Conservation (phyloP, 371 early-diverging fungal species). For the Actinomucor elegans region DNA sequence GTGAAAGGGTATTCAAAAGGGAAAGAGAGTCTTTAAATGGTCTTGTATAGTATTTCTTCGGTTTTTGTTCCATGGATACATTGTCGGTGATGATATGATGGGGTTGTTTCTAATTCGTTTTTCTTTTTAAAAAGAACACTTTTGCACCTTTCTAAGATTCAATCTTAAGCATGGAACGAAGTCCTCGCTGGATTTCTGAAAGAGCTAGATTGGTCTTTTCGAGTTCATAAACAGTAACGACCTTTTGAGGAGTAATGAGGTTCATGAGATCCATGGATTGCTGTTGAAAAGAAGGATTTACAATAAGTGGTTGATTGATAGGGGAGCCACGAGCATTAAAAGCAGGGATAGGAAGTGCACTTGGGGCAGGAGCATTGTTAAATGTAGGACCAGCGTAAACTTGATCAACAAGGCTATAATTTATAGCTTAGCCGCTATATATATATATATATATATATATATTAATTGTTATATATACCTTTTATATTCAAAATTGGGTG, state of each 20-base stretch:
- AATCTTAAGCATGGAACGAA: conserved; percentile 51
- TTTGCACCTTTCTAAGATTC: conserved; percentile 25
- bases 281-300: conserved; percentile 27
- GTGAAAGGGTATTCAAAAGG: not conserved
- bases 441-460: not conserved
- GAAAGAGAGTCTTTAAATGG: too few relatives aligned
- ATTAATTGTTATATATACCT: conserved; percentile 4
- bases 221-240: conserved; percentile 24
- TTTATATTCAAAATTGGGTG: conserved; percentile 12
- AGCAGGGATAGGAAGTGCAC: conserved; percentile 72
- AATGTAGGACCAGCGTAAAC: conserved; percentile 81
- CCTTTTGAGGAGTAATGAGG: conserved; percentile 24
- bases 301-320: conserved; percentile 16
- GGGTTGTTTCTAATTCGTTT: conserved; percentile 4
- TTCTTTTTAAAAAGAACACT: not conserved
- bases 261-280: conserved; percentile 35
- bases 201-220: conserved; percentile 29
- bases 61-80: not conserved
- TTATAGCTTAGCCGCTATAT: too few relatives aligned
- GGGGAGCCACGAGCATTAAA: conserved; percentile 45
- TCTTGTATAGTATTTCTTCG: not conserved
- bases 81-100: conserved; percentile 4
- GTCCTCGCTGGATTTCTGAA: conserved; percentile 48
- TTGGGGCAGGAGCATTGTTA: conserved; percentile 78
- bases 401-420: conserved; percentile 25